Evolutionary conservation across 805 yeast species (phyloP).

Genomic region (Millerago galiae): DNA sequence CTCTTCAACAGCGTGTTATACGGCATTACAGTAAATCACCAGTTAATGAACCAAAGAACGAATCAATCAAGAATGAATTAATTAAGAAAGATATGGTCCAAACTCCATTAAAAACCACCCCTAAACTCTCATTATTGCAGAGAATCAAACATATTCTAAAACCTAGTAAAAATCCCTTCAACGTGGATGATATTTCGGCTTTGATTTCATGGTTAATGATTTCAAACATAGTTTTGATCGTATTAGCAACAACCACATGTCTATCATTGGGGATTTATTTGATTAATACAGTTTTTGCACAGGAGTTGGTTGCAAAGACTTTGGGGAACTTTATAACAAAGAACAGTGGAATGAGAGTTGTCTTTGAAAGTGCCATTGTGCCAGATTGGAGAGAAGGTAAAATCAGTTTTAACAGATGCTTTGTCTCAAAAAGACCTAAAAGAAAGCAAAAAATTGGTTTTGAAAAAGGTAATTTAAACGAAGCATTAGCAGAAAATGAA

Average conservation of each 20-base stretch:
- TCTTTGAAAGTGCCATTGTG: conserved; percentile 89
- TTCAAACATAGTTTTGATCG: conserved; percentile 73
- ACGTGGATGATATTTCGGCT: conserved; percentile 88
- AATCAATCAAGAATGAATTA: neutral
- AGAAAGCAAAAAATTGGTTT: conserved; percentile 38
- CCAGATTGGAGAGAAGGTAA: conserved; percentile 91
- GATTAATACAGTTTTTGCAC: conserved; percentile 47
- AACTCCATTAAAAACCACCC: neutral
- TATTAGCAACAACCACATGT: conserved; percentile 90
- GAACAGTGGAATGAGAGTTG: conserved; percentile 75
- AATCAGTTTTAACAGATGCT: conserved; percentile 77
- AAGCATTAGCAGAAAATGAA: conserved; percentile 47
- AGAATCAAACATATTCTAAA: conserved; percentile 64
- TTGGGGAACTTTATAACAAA: conserved; percentile 80
- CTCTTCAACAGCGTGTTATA: neutral
- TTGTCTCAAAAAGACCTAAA: conserved; percentile 79
- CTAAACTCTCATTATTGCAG: conserved; percentile 30
- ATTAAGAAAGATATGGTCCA: neutral
- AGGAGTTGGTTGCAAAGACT: conserved; percentile 76
- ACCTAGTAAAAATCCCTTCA: conserved; percentile 45
- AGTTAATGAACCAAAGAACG: neutral
- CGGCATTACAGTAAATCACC: neutral
- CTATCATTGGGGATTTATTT: conserved; percentile 72
- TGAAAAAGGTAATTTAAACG: conserved; percentile 66
- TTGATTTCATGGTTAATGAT: conserved; percentile 87